Conservation (phyloP, 1,284 basidiomycete genomes). For the Moesziomyces sp. region DNA sequence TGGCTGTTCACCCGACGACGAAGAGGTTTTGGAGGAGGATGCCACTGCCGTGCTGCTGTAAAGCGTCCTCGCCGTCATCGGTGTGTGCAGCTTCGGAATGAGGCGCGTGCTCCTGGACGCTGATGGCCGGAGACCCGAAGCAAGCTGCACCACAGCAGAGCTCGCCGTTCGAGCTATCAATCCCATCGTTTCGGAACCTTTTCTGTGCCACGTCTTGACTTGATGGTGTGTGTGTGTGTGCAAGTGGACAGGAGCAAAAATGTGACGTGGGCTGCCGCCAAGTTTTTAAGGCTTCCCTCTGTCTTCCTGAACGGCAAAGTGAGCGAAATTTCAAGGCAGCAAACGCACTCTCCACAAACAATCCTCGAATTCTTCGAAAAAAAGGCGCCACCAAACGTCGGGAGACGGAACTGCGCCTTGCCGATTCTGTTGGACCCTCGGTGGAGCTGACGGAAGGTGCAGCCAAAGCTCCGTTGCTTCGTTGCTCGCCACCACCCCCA, state of each 20-base stretch:
- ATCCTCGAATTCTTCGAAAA: neutral
- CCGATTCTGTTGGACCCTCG: neutral
- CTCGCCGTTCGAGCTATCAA: conserved; percentile 7
- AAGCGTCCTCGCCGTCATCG: conserved; percentile 12
- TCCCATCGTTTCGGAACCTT: neutral
- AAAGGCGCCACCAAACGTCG: conserved; percentile 10
- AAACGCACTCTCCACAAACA: conserved; percentile 14
- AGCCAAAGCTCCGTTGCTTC: conserved; percentile 10
- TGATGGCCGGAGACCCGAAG: conserved; percentile 1
- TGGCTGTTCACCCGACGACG: neutral
- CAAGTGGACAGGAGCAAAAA: neutral
- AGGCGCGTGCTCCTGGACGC: neutral
- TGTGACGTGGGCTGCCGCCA: neutral
- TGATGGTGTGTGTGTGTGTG: neutral
- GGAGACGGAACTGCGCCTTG: conserved; percentile 18
- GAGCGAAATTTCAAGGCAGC: neutral
- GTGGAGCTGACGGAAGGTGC: neutral
- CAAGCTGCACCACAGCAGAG: conserved; percentile 2
- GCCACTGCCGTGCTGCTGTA: conserved; percentile 3
- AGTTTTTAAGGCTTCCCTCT: neutral
- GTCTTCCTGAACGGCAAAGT: neutral
- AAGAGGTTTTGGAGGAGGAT: conserved; percentile 1
- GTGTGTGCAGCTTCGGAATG: neutral
- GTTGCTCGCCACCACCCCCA: neutral
- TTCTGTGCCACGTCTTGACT: neutral